These are phyloP conservation scores for Nemania sp. DNA, from an alignment of 2,329 filamentous ascomycete genomes.

Conservation along the genomic window DNA sequence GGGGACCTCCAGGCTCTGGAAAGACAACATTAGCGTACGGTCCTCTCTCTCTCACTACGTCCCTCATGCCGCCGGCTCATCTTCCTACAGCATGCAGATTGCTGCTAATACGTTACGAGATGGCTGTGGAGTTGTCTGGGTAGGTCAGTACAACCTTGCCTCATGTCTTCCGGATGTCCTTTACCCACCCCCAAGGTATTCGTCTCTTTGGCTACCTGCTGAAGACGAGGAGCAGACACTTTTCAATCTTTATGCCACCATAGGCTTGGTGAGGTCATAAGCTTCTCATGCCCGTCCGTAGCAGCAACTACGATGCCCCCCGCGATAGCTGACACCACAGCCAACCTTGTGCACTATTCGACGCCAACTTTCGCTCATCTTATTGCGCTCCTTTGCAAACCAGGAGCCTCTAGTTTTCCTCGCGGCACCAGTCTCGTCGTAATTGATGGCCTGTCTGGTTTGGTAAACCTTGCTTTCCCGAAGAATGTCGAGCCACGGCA, in stretches of 20 bases:
- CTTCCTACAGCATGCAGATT: constrained; percentile 68
- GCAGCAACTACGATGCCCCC: constrained; percentile 11
- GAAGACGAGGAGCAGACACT: constrained; percentile 43
- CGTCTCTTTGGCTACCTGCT: constrained; percentile 2
- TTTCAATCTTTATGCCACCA: constrained; percentile 50
- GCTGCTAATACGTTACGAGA: constrained; percentile 65
- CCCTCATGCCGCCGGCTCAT: constrained; percentile 6
- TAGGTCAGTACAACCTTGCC: constrained; percentile 57
- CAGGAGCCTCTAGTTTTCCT: constrained; percentile 67
- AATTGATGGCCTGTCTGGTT: constrained; percentile 75
- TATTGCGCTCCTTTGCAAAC: constrained; percentile 72
- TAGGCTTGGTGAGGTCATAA: constrained; percentile 42
- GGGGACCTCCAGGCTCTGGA: constrained; percentile 83
- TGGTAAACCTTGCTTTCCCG: constrained; percentile 78
- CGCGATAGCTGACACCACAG: constrained; percentile 17
- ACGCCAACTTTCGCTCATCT: constrained; percentile 70
- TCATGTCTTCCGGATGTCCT: not conserved
- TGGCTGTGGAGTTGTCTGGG: constrained; percentile 74
- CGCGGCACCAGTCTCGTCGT: constrained; percentile 69
- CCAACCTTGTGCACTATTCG: constrained; percentile 53
- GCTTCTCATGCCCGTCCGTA: constrained; percentile 18
- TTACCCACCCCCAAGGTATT: constrained; percentile 10
- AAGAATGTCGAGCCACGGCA: constrained; percentile 53
- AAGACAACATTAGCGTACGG: constrained; percentile 80
- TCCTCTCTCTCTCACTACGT: not conserved